Evolutionary conservation across 495 filamentous ascomycete genomes (phyloP).

Genomic region (Aspergillus cristatus): DNA sequence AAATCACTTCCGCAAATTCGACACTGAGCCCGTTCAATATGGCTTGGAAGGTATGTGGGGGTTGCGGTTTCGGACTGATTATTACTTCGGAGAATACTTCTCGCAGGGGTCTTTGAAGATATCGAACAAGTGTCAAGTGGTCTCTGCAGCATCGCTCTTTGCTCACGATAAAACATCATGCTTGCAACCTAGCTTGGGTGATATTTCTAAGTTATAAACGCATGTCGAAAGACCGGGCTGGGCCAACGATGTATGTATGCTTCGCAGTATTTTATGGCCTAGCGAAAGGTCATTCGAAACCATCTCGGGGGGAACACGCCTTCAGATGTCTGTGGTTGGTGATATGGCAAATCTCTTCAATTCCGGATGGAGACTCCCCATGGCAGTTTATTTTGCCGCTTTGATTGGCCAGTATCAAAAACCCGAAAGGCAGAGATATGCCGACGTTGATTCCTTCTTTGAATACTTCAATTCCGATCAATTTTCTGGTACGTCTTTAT

Average conservation of each 20-base stretch:
- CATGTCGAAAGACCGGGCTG: not conserved
- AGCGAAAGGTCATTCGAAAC: not conserved
- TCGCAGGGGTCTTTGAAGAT: slow-evolving; percentile 25
- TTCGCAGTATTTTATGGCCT: not conserved
- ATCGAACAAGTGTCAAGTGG: slow-evolving; percentile 10
- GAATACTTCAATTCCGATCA: too few relatives aligned
- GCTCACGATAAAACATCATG: not conserved
- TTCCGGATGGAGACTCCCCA: not conserved
- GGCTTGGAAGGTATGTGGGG: not conserved
- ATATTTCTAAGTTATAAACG: too few relatives aligned
- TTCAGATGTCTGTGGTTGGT: not conserved
- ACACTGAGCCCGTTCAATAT: not conserved
- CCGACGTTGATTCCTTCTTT: too few relatives aligned
- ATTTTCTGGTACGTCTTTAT: too few relatives aligned
- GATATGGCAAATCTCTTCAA: not conserved
- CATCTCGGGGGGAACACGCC: not conserved
- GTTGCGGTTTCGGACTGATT: not conserved
- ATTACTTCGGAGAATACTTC: slow-evolving; percentile 29
- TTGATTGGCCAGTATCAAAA: too few relatives aligned
- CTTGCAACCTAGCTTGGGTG: not conserved
- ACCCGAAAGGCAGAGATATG: too few relatives aligned
- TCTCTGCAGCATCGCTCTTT: slow-evolving; percentile 2
- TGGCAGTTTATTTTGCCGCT: not conserved
- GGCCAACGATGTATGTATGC: not conserved
- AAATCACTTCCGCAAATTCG: not conserved